These are phyloP conservation scores for Adansonia madagascariensis DNA, from an alignment of 441 rosid species.

Conservation along the genomic window DNA sequence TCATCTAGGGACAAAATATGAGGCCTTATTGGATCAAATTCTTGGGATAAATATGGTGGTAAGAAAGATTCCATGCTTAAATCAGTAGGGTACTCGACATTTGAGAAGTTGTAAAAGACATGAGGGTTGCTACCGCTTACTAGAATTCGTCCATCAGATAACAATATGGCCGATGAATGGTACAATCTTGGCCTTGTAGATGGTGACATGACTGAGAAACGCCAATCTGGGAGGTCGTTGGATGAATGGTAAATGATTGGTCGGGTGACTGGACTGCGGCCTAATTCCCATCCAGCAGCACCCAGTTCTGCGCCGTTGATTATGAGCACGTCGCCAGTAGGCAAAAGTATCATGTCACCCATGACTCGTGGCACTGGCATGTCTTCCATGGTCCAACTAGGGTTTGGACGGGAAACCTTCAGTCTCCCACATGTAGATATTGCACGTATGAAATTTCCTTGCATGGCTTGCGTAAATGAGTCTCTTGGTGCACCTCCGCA, in stretches of 20 bases:
- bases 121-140: conserved; percentile 88
- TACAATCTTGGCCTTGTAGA: conserved; percentile 66
- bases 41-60: conserved; percentile 63
- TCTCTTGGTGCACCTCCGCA: conserved; percentile 84
- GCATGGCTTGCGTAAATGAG: conserved; percentile 36
- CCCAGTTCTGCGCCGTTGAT: conserved; percentile 71
- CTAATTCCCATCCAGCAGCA: conserved; percentile 81
- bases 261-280: conserved; percentile 45
- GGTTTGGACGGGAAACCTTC: conserved; percentile 50
- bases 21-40: conserved; percentile 46
- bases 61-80: conserved; percentile 71
- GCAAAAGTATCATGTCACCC: conserved; percentile 84
- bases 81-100: conserved; percentile 71
- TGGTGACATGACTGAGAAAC: conserved; percentile 57
- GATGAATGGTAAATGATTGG: conserved; percentile 61
- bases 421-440: conserved; percentile 70
- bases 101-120: conserved; percentile 54
- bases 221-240: conserved; percentile 21
- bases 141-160: conserved; percentile 66
- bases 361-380: conserved; percentile 80
- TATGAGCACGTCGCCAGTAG: conserved; percentile 64
- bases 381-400: conserved; percentile 69
- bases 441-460: conserved; percentile 49
- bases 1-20: conserved; percentile 36
- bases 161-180: conserved; percentile 69